Evolutionary conservation across 192 early-diverging fungal species (phyloP), one percentile per base, ranked within the genome.

Genomic region (Podila clonocystis): DNA sequence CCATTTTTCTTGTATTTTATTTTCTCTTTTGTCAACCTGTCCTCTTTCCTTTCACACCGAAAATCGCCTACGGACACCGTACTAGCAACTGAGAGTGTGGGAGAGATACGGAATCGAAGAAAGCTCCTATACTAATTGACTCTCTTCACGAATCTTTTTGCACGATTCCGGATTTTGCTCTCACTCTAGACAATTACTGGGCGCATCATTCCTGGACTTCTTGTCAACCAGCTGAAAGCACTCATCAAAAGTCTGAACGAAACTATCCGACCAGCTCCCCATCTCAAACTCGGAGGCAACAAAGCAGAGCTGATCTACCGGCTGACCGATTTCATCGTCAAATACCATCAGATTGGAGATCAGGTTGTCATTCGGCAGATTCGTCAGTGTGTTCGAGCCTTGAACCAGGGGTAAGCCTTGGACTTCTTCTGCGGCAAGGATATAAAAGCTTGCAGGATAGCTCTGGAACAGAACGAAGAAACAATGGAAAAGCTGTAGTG

Each of bases 221-320:
- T 80, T 55, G 77, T 80, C 34, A 57, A 69, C 7, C 77, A 80
- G 67, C 41, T 80, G 13, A 80, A 80, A 58, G n/a, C 41, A 31
- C 71, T 80, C 49, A 80, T 80, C 62, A 80, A 80, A 64, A 73
- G 22, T 22, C 66, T 80, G 50, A 80, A 80, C 66, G 77, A 80
- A 60, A 65, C 70, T 24, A 73, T 80, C 62, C 77, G 71, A 17
- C 77, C 77, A 1, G 33, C 66, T n/a, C 77, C 77, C 11, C 77
- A 80, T 30, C 77, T 80, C 57, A 80, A 69, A 80, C 61, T 80
- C 49, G 71, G 77, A 60, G 77, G 77, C 70, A 80, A 80, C 62
- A 80, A 80, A 50, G 36, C 64, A 66, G 77, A 80, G 41, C 62
- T 80, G 67, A 80, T 73, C 34, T 20, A 58, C 9, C 70, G 77